Evolutionary conservation across 2,329 filamentous ascomycete species (phyloP), one percentile per base, ranked within the genome.

Genomic region (Cadophora gregata): DNA sequence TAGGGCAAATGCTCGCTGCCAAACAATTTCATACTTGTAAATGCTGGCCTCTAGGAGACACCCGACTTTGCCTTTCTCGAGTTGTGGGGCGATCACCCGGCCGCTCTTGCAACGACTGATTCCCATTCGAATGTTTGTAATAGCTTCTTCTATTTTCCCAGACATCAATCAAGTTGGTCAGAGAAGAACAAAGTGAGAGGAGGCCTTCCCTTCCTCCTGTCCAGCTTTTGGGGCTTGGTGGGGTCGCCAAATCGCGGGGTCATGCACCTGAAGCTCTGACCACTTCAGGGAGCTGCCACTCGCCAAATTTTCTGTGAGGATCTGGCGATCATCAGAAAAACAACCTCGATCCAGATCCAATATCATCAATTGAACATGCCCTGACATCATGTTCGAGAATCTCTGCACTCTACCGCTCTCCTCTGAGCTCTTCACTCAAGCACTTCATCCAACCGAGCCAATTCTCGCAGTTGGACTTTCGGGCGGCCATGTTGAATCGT

Each of bases 381-480:
- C n/a, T 61, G 65, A 59, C 56, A 38, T 33, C 14, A 76, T 76
- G 74, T 76, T 77, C 45, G 93, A 97, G 79, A 97, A 93, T 71
- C 86, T 97, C 71, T 97, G 95, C 84, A 93, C 92, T 29, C 87
- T 98, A 55, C 93, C 94, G 70, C 88, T 98, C 56, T 86, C 87
- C 66, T 87, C 92, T 65, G 96, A 98, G 76, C 84, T 99, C 74
- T 98, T 99, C 81, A 81, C 93, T 1, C 93, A 97, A 79, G 91
- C 90, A 14, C 83, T 97, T 24, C 96, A 99, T 77, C 94, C 96
- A 1, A 86, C 85, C 0, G 88, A 94, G 77, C 93, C 95, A 16
- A 81, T 99, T 60, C 84, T 99, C 69, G 92, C 93, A 0, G 92
- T 97, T 58, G 96, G 96, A 19, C 85, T 97, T 29, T 89, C 91